Evolutionary conservation across 495 filamentous ascomycete genomes (phyloP), one percentile per base, ranked within the genome.

Genomic region (Hypoxylon cercidicola): DNA sequence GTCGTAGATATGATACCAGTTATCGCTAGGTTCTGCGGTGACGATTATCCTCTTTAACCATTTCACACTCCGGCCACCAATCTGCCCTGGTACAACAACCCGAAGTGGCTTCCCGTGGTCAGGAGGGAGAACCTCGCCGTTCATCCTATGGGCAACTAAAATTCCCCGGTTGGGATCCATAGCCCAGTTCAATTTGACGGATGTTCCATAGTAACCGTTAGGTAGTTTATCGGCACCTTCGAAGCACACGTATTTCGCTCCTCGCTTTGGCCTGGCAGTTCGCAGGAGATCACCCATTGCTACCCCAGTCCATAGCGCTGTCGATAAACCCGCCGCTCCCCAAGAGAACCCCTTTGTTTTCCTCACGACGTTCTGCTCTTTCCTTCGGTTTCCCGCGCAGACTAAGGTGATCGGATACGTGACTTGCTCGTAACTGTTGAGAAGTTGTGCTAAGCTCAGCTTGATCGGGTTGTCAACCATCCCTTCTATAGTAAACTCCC

Each of bases 261-360:
- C 85, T 47, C 88, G 85, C 55, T 81, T 78, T 0, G 93, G 93
- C 46, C 78, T 85, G 4, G 92, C 92, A 41, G 79, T 85, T 30
- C 78, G 80, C 6, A 98, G 74, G 6, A 98, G 72, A 52, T 96
- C 91, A 0, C 82, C 79, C 71, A 98, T 87, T 39, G 87, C 72
- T 0, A 93, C 90, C 5, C 94, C 94, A 0, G 94, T 98, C 81
- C 91, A 98, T 0, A 98, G 78, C 0, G 93, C 90, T 0, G 93
- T 98, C 0, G 93, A 97, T 4, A 97, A 72, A 20, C 93, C 94
- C 6, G 92, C 93, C 0, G 94, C 83, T 37, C 94, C 94, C 94
- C 94, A 98, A 51, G 93, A 97, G 78, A 98, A 98, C 0, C 94
- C 94, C 70, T 97, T 97, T 2, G 91, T 90, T 73, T 98, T 98